Conservation (phyloP, 495 filamentous ascomycete species). For the Staphylotrichum tortipilum region DNA sequence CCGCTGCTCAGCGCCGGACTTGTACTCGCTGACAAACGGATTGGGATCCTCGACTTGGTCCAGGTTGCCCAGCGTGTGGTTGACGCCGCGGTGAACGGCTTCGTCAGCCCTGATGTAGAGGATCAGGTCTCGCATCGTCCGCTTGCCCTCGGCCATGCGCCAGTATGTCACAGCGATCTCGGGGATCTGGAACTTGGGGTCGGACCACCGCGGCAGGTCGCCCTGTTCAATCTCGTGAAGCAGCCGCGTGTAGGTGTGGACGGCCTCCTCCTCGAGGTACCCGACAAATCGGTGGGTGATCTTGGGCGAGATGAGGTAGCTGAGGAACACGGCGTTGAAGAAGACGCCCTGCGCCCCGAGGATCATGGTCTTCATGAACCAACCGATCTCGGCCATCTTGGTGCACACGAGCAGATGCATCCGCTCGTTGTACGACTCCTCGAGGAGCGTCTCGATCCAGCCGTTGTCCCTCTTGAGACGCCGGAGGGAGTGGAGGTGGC, state of each 20-base stretch:
- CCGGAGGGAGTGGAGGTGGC: conserved; percentile 76
- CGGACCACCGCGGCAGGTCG: conserved; percentile 68
- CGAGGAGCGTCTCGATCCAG: conserved; percentile 94
- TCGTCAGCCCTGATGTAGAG: conserved; percentile 82
- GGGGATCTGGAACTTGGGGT: conserved; percentile 61
- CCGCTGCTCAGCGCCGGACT: conserved; percentile 36
- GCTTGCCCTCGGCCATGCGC: conserved; percentile 78
- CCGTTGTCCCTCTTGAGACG: conserved; percentile 88
- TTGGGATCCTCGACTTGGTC: conserved; percentile 79
- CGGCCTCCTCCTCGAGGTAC: conserved; percentile 94
- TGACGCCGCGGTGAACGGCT: conserved; percentile 94
- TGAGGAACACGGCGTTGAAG: conserved; percentile 87
- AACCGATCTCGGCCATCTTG: conserved; percentile 81
- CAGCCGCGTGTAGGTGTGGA: conserved; percentile 84
- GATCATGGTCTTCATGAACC: conserved; percentile 83
- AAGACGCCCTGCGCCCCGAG: conserved; percentile 78
- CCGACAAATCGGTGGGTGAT: conserved; percentile 95
- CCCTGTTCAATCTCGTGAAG: conserved; percentile 81
- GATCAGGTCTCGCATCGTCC: conserved; percentile 78
- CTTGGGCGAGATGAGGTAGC: conserved; percentile 80
- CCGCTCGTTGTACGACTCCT: conserved; percentile 91
- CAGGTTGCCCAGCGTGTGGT: conserved; percentile 85
- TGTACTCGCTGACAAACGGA: conserved; percentile 74
- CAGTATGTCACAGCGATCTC: conserved; percentile 87
- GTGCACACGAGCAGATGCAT: conserved; percentile 96